These are phyloP conservation scores for Chlamydomonas reinhardtii DNA, from an alignment of 163 green algal species.

Conservation along the genomic window DNA sequence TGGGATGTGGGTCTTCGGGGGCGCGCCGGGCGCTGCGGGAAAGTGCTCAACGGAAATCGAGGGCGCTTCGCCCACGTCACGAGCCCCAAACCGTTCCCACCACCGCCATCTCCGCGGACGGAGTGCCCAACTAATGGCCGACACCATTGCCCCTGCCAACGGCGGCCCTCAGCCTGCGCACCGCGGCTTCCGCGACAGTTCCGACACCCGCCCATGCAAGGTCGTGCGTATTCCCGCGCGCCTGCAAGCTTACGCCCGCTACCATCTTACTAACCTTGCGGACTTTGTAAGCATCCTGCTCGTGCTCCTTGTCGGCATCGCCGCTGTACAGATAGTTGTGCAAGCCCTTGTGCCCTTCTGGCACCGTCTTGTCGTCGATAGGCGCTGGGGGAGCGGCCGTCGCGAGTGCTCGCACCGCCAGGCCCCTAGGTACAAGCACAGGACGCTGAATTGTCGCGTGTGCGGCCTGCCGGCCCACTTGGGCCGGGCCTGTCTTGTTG, in stretches of 20 bases:
- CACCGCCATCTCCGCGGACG: background rate
- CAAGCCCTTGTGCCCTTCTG: slow-evolving; percentile 78
- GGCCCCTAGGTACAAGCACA: too few relatives aligned
- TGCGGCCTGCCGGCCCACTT: too few relatives aligned
- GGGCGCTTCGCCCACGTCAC: too few relatives aligned
- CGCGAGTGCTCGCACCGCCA: too few relatives aligned
- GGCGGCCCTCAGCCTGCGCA: background rate
- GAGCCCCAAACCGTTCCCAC: background rate
- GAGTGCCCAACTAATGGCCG: too few relatives aligned
- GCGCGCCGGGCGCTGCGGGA: too few relatives aligned
- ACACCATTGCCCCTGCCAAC: background rate
- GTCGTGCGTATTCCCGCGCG: too few relatives aligned
- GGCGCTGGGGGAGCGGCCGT: background rate
- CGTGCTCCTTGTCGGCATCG: slow-evolving; percentile 74
- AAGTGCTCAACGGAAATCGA: too few relatives aligned
- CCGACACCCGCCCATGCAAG: background rate
- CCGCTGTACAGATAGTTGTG: slow-evolving; percentile 83
- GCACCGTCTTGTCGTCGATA: background rate
- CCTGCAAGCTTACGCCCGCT: too few relatives aligned
- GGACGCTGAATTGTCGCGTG: too few relatives aligned
- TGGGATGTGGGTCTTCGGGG: background rate
- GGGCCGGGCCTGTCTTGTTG: too few relatives aligned
- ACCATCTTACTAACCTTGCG: slow-evolving; percentile 36
- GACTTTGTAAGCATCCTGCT: slow-evolving; percentile 52
- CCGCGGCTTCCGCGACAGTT: background rate